phyloP scores from a whole-genome alignment of 2,329 filamentous ascomycete species.

The Colletotrichum godetiae region DNA sequence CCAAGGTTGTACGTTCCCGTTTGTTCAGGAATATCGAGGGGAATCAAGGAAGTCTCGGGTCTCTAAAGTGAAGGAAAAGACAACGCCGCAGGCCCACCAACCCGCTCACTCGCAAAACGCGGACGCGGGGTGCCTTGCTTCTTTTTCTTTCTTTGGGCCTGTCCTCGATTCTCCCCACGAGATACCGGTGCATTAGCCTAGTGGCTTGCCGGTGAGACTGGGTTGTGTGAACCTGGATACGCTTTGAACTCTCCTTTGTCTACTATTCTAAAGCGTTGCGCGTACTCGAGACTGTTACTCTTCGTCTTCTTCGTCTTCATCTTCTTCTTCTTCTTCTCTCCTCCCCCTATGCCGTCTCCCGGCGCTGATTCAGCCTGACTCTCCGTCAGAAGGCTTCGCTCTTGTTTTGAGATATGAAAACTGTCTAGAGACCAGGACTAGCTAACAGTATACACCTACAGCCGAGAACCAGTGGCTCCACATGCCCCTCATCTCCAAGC shows the following conservation, averaged over 20 bases:
- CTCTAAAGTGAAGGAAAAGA: neutral
- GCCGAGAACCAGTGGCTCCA: conserved; percentile 99
- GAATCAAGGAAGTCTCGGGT: conserved; percentile 34
- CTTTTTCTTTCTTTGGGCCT: conserved; percentile 39
- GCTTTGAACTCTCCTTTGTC: conserved; percentile 31
- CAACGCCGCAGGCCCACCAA: conserved; percentile 18
- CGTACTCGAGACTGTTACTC: conserved; percentile 6
- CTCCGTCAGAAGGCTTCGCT: neutral
- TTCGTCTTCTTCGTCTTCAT: conserved; percentile 7
- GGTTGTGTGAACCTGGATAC: conserved; percentile 19
- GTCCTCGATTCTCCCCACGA: conserved; percentile 28
- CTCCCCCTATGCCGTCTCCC: neutral
- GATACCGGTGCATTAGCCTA: conserved; percentile 12
- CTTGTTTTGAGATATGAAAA: too few relatives aligned
- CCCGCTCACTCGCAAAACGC: too few relatives aligned
- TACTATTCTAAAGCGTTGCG: neutral
- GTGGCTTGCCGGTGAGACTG: conserved; percentile 28
- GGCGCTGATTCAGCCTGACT: neutral
- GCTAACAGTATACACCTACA: conserved; percentile 53
- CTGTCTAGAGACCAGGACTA: too few relatives aligned
- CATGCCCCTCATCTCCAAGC: conserved; percentile 89
- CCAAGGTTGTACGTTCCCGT: conserved; percentile 99
- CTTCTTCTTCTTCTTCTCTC: conserved; percentile 18
- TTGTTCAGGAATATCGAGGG: conserved; percentile 50
- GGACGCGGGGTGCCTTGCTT: conserved; percentile 44